Evolutionary conservation across 495 filamentous ascomycete genomes (phyloP).

Genomic region (Aspergillus sparsus): DNA sequence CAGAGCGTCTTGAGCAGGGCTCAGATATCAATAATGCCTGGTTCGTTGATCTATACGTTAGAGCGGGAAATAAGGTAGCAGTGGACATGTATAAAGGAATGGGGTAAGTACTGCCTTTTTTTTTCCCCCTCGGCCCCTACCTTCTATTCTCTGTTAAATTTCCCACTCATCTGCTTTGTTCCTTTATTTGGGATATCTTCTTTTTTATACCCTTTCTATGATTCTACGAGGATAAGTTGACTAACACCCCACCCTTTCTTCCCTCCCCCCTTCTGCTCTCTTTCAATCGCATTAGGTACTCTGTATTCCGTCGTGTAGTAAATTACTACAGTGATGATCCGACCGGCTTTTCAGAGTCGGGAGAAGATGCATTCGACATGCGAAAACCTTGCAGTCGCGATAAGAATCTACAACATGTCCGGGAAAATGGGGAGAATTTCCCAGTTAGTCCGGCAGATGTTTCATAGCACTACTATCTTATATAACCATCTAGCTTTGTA

Average conservation of each 20-base stretch:
- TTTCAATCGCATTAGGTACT: conserved; percentile 49
- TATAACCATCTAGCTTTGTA: too few species aligned
- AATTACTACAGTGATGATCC: conserved; percentile 90
- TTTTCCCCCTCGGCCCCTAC: background rate
- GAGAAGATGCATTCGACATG: conserved; percentile 95
- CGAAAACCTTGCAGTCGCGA: conserved; percentile 87
- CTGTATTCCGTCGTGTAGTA: conserved; percentile 81
- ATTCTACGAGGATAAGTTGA: too few species aligned
- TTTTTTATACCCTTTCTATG: background rate
- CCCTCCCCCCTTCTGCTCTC: background rate
- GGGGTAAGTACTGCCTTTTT: conserved; percentile 58
- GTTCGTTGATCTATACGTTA: conserved; percentile 95
- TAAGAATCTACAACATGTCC: conserved; percentile 70
- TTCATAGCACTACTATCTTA: conserved; percentile 34
- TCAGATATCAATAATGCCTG: conserved; percentile 81
- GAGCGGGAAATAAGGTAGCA: conserved; percentile 82
- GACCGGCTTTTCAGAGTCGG: conserved; percentile 51
- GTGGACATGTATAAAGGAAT: conserved; percentile 85
- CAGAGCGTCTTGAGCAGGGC: conserved; percentile 71
- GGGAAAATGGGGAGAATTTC: conserved; percentile 80
- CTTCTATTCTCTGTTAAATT: too few species aligned
- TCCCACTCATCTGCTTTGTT: too few species aligned
- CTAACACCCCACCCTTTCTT: too few species aligned
- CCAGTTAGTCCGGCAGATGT: conserved; percentile 82
- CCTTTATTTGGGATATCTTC: too few species aligned